Evolutionary conservation across 257 asterid genomes (phyloP), one percentile per base, ranked within the genome.

Genomic region (Solanum etuberosum): DNA sequence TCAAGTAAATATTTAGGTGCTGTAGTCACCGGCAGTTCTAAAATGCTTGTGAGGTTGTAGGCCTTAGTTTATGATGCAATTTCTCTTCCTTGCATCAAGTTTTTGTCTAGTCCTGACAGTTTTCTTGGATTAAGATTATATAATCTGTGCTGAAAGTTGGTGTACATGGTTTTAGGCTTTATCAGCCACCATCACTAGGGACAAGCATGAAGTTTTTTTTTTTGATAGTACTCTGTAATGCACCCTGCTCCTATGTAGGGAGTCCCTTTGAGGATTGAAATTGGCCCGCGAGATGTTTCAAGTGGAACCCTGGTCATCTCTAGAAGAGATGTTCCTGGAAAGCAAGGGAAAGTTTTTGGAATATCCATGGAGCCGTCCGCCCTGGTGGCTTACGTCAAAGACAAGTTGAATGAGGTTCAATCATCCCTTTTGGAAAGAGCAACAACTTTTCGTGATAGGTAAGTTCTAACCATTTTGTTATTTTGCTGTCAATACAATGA

Each of bases 221-320:
- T 81, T 81, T 81, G 85, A 81, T 46, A n/a, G 18, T 70, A 29
- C 29, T 34, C 46, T 85, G 35, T 51, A 40, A 82, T 74, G 71
- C 85, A 78, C 71, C 86, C 68, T 92, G 84, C 73, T 89, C 88
- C 86, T 68, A 84, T 92, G 38, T 87, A 97, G 99, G 99, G 99
- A 90, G 98, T 96, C 86, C 99, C 99, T 86, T 83, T 97, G 77
- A 93, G 99, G 91, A 95, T 97, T 72, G 99, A 95, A 91, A 93
- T 97, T 90, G 99, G 99, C 63, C 98, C 99, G 34, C 98, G 98
- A 74, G 99, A 97, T 40, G 98, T 95, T 89, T 93, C 93, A 32
- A 94, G 94, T 87, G 92, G 93, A 73, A 94, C 93, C 34, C 95
- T 97, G 86, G 99, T 94, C 85, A 93, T 96, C 83, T 96, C 97